Base-by-base conservation (phyloP, 2,329 filamentous ascomycete genomes). In the Aureobasidium subglaciale region DNA sequence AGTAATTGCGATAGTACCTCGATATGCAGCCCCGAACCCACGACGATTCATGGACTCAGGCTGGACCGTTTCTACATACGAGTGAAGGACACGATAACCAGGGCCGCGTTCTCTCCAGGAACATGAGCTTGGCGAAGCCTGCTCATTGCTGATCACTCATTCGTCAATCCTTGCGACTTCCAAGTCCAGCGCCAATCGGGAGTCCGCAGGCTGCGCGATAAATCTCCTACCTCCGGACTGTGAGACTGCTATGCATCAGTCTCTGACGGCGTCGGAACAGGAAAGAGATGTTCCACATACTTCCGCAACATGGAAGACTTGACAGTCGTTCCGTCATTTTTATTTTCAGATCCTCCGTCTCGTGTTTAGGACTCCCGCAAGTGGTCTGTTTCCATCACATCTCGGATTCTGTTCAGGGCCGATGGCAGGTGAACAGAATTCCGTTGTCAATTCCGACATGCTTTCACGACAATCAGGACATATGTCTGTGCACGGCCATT, bases 151-250 rank as follows among this genome's bases (percentile, higher is more conserved):
- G 48, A 52, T 32, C 48, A 38, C 9, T 37, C 32, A 11, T 38
- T 7, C 5, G 8, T 27, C 9, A n/a, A 16, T 22, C 32, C 4
- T 4, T 42, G 46, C 46, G 13, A 8, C 24, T 27, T 29, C 24
- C n/a, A 38, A 35, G 32, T 24, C 18, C 32, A 48, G 20, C 30
- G 18, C 18, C 27, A 48, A 35, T 22, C 46, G 22, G 30, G 18
- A 50, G 22, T 50, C 46, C 46, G 46, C 32, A 50, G 8, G 46
- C 22, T 38, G 27, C 24, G 46, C 46, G 46, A 37, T 38, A 34
- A 30, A 37, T 18, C 9, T 50, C 35, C 25, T 52, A 40, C 22
- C 10, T 32, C 25, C 48, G 35, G 48, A 25, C 35, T 20, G 27
- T 41, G 48, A 41, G 48, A 22, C 22, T 24, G 35, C 48, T 16